These are phyloP conservation scores for Lolium rigidum DNA, from an alignment of 176 grass and related monocot genomes.

Conservation along the genomic window DNA sequence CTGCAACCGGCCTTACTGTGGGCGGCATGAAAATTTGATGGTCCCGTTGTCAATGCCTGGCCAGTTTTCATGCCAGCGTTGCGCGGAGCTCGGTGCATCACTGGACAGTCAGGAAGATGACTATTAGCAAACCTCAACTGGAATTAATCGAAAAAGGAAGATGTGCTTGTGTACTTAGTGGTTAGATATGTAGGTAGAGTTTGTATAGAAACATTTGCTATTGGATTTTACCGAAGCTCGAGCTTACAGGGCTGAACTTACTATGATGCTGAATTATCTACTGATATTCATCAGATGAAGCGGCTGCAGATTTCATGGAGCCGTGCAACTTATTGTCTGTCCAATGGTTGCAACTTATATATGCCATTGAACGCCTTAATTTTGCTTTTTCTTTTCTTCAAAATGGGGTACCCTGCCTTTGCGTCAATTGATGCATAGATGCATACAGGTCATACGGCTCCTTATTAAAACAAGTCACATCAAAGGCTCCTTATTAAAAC, in stretches of 20 bases:
- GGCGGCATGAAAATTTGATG: constrained; percentile 50
- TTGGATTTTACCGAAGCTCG: neutral
- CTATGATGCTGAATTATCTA: neutral
- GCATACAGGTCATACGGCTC: no score
- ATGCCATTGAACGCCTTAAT: neutral
- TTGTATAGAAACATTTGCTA: constrained; percentile 14
- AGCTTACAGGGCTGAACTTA: neutral
- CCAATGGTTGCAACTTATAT: neutral
- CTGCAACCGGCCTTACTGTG: constrained; percentile 87
- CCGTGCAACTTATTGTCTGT: neutral
- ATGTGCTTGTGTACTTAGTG: neutral
- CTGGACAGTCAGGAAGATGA: constrained; percentile 35
- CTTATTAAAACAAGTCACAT: no score
- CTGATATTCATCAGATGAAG: constrained; percentile 40
- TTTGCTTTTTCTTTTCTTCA: neutral
- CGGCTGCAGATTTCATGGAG: constrained; percentile 34
- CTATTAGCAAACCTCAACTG: no score
- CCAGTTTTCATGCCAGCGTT: constrained; percentile 71
- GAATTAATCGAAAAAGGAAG: no score
- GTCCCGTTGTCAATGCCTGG: constrained; percentile 34
- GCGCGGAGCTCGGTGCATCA: constrained; percentile 43
- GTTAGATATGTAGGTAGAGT: neutral
- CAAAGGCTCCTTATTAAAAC: no score
- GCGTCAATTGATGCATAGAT: no score
- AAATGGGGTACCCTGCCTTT: no score